A percentile compares a stretch with the other conserved stretches of the same genome.
phyloP scores from a whole-genome alignment of 2,329 filamentous ascomycete genomes.

The Hypoxylon sp. region DNA sequence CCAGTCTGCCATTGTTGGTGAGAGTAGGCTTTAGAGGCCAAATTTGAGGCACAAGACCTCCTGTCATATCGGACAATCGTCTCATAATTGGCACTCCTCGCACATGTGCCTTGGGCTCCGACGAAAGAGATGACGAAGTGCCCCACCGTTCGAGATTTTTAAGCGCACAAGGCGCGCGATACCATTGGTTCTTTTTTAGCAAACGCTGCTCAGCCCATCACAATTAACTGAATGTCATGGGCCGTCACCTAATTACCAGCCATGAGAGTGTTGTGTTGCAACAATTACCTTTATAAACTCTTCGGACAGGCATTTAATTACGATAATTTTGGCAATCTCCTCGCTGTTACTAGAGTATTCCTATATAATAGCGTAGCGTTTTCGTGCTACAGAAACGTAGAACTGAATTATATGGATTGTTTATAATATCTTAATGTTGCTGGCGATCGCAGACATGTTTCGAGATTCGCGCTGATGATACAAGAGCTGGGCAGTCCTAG shows the following conservation, averaged over 20 bases:
- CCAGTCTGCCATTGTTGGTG: background rate
- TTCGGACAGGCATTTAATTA: background rate
- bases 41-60: constrained; percentile 17
- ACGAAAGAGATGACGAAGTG: constrained; percentile 35
- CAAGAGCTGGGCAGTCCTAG: background rate
- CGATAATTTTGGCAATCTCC: background rate
- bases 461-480: background rate
- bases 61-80: constrained; percentile 32
- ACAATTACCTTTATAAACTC: background rate
- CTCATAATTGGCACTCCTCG: constrained; percentile 4
- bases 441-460: background rate
- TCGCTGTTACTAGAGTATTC: background rate
- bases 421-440: background rate
- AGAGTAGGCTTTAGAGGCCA: background rate
- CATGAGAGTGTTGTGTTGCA: background rate
- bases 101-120: constrained; percentile 12
- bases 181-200: constrained; percentile 25
- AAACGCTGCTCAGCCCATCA: constrained; percentile 31
- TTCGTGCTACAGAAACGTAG: background rate
- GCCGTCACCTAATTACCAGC: constrained; percentile 2
- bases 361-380: background rate
- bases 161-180: constrained; percentile 6
- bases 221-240: constrained; percentile 29
- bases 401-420: background rate
- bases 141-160: constrained; percentile 33